A percentile compares a stretch with the other conserved stretches of the same genome.
These are phyloP conservation scores for Comarum palustre DNA, from an alignment of 306 rosid species.

Conservation along the genomic window DNA sequence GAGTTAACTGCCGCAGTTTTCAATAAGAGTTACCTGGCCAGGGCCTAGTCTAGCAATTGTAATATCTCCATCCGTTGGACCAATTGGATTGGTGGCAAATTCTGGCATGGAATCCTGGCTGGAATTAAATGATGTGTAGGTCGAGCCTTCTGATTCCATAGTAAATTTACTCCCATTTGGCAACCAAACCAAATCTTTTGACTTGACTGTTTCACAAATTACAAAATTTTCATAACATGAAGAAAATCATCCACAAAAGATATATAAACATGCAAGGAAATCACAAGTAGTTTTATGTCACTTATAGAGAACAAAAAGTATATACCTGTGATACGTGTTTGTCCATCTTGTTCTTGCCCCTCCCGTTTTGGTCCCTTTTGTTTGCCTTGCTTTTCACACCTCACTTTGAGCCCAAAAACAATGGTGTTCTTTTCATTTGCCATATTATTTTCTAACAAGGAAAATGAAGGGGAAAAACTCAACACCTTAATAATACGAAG, in stretches of 20 bases:
- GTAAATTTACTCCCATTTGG: slow-evolving; percentile 77
- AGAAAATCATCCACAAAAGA: background rate
- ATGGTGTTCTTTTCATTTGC: slow-evolving; percentile 79
- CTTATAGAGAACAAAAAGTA: background rate
- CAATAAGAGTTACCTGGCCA: slow-evolving; percentile 62
- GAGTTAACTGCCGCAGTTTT: background rate
- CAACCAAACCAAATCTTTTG: slow-evolving; percentile 66
- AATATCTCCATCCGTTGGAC: slow-evolving; percentile 49
- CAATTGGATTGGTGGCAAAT: slow-evolving; percentile 50
- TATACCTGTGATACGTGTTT: slow-evolving; percentile 55
- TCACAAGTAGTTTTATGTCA: slow-evolving; percentile 8
- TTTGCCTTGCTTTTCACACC: slow-evolving; percentile 30
- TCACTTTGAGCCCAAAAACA: slow-evolving; percentile 73
- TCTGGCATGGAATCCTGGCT: slow-evolving; percentile 66
- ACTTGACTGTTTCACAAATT: slow-evolving; percentile 57
- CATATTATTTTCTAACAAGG: slow-evolving; percentile 47
- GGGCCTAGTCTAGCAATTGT: slow-evolving; percentile 72
- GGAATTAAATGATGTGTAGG: slow-evolving; percentile 76
- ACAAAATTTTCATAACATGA: slow-evolving; percentile 18
- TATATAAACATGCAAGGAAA: background rate
- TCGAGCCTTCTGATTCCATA: slow-evolving; percentile 45
- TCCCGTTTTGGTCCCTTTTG: background rate
- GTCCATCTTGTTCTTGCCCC: slow-evolving; percentile 8
- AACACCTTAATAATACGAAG: background rate
- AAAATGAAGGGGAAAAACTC: background rate